Conservation (phyloP, 306 rosid genomes). For the Lathyrus sativus region DNA sequence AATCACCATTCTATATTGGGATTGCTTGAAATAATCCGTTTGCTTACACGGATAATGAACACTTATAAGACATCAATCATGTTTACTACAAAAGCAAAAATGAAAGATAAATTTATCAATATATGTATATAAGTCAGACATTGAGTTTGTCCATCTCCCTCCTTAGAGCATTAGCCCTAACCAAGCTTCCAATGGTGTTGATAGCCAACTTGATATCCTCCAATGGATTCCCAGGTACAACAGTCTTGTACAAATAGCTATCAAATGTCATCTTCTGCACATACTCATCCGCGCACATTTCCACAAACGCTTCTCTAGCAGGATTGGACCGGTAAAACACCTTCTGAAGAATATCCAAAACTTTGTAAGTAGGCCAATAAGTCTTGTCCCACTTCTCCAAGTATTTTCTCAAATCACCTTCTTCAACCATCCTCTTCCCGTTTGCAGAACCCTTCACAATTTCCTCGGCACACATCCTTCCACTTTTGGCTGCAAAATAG, state of each 20-base stretch:
- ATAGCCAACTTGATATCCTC: conserved; percentile 92
- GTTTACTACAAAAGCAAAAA: conserved; percentile 14
- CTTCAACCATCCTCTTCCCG: conserved; percentile 94
- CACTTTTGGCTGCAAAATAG: conserved; percentile 98
- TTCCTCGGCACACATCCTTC: conserved; percentile 97
- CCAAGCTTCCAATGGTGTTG: conserved; percentile 92
- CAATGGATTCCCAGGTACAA: conserved; percentile 88
- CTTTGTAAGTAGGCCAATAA: conserved; percentile 98
- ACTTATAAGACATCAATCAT: conserved; percentile 23
- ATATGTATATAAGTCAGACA: conserved; percentile 11
- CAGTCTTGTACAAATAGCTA: conserved; percentile 88
- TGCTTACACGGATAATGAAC: conserved; percentile 30
- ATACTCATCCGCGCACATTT: conserved; percentile 96
- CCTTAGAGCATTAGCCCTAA: conserved; percentile 86
- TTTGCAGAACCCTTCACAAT: conserved; percentile 86
- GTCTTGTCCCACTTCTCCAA: conserved; percentile 99
- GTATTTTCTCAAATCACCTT: conserved; percentile 83
- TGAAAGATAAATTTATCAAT: conserved; percentile 17
- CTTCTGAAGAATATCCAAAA: conserved; percentile 93
- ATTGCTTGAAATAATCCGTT: conserved; percentile 34
- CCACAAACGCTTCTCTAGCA: conserved; percentile 96
- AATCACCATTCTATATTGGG: conserved; percentile 18
- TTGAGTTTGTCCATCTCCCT: conserved; percentile 89
- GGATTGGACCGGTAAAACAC: conserved; percentile 96
- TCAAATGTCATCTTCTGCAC: conserved; percentile 99